Conservation (phyloP, 228 moss, liverwort and hornwort species). For the Sphagnum magellanicum region DNA sequence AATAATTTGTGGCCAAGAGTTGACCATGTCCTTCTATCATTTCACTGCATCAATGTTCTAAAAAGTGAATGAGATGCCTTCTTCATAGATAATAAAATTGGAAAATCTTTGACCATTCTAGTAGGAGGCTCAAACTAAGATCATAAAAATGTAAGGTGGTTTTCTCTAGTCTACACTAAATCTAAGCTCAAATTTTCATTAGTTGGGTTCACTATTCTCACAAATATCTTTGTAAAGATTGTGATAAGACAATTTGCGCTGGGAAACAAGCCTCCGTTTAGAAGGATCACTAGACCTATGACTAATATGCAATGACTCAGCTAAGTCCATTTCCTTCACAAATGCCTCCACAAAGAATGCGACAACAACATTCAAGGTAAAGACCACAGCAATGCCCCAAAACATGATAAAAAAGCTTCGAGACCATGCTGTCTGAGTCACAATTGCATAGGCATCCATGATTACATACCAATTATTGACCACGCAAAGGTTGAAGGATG, state of each 20-base stretch:
- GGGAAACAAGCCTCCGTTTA: not conserved
- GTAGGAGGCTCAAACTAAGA: too few species aligned
- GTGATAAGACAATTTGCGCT: not conserved
- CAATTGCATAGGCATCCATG: slow-evolving; percentile 74
- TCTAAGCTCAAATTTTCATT: too few species aligned
- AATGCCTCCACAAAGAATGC: slow-evolving; percentile 73
- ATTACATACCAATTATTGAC: slow-evolving; percentile 90
- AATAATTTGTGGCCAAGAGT: too few species aligned
- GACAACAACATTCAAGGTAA: slow-evolving; percentile 69
- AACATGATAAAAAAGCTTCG: slow-evolving; percentile 64
- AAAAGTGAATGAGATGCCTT: too few species aligned
- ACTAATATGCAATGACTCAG: slow-evolving; percentile 9
- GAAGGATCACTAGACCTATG: not conserved
- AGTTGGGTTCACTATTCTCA: not conserved
- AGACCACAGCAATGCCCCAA: slow-evolving; percentile 64
- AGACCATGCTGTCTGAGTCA: slow-evolving; percentile 40
- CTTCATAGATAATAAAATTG: too few species aligned
- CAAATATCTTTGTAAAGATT: not conserved
- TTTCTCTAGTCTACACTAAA: too few species aligned
- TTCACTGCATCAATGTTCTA: too few species aligned
- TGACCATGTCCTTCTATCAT: too few species aligned
- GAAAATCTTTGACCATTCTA: too few species aligned
- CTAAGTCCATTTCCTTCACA: slow-evolving; percentile 59
- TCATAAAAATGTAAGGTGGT: too few species aligned
- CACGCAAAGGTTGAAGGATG: slow-evolving; percentile 75